Conservation (phyloP, 192 early-diverging fungal genomes). For the Backusella liffmaniae region DNA sequence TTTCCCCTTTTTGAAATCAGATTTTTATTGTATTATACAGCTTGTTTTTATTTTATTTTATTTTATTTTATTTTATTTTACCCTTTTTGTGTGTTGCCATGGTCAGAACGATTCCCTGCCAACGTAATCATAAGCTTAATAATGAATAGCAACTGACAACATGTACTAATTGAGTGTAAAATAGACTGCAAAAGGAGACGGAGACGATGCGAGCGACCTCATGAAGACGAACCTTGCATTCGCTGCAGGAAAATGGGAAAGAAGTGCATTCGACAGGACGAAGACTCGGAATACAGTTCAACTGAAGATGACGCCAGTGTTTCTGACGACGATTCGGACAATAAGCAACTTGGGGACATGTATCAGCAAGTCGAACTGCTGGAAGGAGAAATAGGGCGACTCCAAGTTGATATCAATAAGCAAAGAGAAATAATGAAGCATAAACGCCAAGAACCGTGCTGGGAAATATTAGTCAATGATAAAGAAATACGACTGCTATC, state of each 20-base stretch:
- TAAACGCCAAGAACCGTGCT: not conserved
- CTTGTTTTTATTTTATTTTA: not conserved
- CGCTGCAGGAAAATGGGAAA: not conserved
- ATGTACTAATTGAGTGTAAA: not conserved
- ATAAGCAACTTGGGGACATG: not conserved
- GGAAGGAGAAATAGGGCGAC: not conserved
- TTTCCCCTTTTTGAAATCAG: not conserved
- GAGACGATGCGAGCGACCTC: constrained; percentile 4
- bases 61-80: not conserved
- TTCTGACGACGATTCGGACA: constrained; percentile 8
- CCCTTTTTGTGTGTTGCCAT: constrained; percentile 3
- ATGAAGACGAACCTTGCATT: not conserved
- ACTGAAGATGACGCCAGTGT: not conserved
- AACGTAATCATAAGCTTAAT: not conserved
- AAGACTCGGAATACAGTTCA: not conserved
- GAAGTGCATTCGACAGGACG: constrained; percentile 9
- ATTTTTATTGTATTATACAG: not conserved
- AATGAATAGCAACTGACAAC: not conserved
- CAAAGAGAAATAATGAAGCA: not conserved
- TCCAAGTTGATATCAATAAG: not conserved
- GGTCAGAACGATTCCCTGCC: constrained; percentile 10
- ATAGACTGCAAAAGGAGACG: constrained; percentile 13
- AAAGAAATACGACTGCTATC: not conserved
- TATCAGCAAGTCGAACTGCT: not conserved
- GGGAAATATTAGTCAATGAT: constrained; percentile 10